A percentile compares a stretch with the other conserved stretches of the same genome.
Conservation (phyloP, 441 rosid genomes). For the Mallotus japonicus region DNA sequence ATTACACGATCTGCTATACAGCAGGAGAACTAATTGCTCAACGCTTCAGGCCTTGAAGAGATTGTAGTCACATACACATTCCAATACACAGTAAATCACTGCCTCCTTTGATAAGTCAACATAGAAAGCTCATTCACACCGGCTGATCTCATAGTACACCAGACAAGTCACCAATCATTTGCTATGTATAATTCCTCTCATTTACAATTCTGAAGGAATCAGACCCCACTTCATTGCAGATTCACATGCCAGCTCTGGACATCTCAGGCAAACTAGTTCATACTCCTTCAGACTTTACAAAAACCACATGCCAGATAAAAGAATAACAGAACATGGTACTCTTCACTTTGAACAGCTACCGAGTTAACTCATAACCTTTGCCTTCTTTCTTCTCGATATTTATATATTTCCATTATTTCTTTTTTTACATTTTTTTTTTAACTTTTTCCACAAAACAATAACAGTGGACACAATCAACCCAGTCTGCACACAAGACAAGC, state of each 20-base stretch:
- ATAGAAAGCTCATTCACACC: slow-evolving; percentile 4
- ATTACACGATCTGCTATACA: not conserved
- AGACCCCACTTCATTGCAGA: not conserved
- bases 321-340: not conserved
- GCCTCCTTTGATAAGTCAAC: not conserved
- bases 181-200: not conserved
- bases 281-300: not conserved
- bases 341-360: not conserved
- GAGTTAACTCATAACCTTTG: not conserved
- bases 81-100: not conserved
- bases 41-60: not conserved
- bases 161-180: slow-evolving; percentile 5
- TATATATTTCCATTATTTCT: not conserved
- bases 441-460: slow-evolving; percentile 1
- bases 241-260: slow-evolving; percentile 9
- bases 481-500: slow-evolving; percentile 9
- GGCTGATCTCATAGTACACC: slow-evolving; percentile 11
- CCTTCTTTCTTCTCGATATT: not conserved
- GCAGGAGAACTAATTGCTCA: not conserved
- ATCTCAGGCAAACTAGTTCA: not conserved
- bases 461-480: not conserved
- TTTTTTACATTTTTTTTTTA: not conserved
- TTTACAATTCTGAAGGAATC: not conserved
- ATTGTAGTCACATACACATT: not conserved
- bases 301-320: slow-evolving; percentile 3